phyloP scores from a whole-genome alignment of 352 stramenopile species.

The Blastocystis hominis region DNA sequence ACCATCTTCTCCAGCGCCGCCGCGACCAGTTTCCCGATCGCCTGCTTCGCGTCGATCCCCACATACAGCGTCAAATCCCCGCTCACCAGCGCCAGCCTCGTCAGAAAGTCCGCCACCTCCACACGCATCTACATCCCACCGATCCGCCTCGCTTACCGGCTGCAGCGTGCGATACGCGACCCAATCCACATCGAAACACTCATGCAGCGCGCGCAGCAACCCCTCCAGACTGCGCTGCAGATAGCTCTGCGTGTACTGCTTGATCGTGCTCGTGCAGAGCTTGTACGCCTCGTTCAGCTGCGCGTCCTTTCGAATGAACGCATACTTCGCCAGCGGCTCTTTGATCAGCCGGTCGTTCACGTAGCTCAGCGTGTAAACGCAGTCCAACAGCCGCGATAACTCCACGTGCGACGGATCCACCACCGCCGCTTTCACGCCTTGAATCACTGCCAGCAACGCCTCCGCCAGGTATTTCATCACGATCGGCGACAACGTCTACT shows the following conservation, averaged over 20 bases:
- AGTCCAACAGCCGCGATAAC: background rate
- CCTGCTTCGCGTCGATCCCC: background rate
- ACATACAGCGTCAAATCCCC: slow-evolving; percentile 22
- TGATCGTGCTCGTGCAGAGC: background rate
- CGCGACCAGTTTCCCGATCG: background rate
- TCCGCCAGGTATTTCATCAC: slow-evolving; percentile 3
- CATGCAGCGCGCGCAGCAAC: background rate
- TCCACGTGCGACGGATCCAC: background rate
- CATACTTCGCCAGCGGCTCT: slow-evolving; percentile 15
- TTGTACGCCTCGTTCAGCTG: background rate
- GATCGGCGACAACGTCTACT: background rate
- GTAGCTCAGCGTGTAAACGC: background rate
- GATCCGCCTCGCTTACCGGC: background rate
- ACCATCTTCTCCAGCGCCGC: background rate
- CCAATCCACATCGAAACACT: background rate
- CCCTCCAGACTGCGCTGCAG: background rate
- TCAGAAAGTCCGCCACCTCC: slow-evolving; percentile 19
- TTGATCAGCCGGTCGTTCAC: background rate
- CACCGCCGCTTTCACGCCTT: background rate
- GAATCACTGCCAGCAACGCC: background rate
- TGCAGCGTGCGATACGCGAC: background rate
- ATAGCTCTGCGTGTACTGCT: background rate
- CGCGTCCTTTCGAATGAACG: background rate
- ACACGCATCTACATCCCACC: background rate
- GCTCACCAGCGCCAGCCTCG: background rate